These are phyloP conservation scores for Rhododendron griersonianum DNA, from an alignment of 148 eudicot genomes.

Conservation along the genomic window DNA sequence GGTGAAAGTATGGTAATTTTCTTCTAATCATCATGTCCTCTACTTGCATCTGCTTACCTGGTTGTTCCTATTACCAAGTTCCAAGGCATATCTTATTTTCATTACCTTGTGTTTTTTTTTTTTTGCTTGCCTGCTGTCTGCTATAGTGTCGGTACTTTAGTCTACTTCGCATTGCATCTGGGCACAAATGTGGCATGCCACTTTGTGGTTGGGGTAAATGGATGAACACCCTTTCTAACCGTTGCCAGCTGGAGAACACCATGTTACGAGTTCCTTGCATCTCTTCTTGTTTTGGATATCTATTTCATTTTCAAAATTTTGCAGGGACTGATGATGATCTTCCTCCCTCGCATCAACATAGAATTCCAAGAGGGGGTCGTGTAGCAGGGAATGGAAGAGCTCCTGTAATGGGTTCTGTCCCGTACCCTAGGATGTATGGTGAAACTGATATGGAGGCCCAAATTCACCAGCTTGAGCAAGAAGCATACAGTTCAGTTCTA, in stretches of 20 bases:
- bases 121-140: neutral
- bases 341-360: conserved; percentile 52
- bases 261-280: neutral
- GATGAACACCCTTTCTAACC: neutral
- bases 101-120: neutral
- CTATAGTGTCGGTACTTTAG: neutral
- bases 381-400: conserved; percentile 53
- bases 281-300: neutral
- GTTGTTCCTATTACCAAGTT: neutral
- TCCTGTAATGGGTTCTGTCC: conserved; percentile 34
- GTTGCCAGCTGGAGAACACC: neutral
- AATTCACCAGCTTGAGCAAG: conserved; percentile 65
- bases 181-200: neutral
- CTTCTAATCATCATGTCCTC: neutral
- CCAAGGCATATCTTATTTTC: neutral
- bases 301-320: conserved; percentile 15
- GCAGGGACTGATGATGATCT: conserved; percentile 70
- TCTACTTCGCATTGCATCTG: neutral
- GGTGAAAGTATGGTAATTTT: neutral
- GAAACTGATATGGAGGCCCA: conserved; percentile 58
- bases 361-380: conserved; percentile 47
- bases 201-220: neutral
- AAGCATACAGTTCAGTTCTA: conserved; percentile 62
- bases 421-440: conserved; percentile 39
- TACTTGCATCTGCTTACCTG: neutral